These are phyloP conservation scores for Bauhinia variegata DNA, from an alignment of 306 rosid genomes.

Conservation along the genomic window DNA sequence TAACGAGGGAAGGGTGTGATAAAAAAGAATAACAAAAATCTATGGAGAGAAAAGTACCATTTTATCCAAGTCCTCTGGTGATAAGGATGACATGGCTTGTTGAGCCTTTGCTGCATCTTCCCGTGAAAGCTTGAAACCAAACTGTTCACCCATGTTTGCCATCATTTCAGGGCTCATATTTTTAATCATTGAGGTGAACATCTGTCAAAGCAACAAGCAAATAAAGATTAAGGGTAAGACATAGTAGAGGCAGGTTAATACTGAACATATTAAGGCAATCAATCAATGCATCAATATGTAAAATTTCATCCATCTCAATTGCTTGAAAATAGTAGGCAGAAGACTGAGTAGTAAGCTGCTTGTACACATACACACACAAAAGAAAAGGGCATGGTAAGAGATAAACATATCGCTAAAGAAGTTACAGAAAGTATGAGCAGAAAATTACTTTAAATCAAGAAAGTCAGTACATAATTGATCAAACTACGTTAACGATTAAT, in stretches of 20 bases:
- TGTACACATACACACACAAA: not conserved
- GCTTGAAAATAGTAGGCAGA: constrained; percentile 17
- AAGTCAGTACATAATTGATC: constrained; percentile 3
- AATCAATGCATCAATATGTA: not conserved
- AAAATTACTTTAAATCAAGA: not conserved
- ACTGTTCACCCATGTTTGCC: constrained; percentile 94
- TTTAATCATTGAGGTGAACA: constrained; percentile 88
- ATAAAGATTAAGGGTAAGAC: constrained; percentile 3
- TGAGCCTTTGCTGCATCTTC: constrained; percentile 92
- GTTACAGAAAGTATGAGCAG: not conserved
- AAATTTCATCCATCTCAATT: not conserved
- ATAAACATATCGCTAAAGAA: constrained; percentile 12
- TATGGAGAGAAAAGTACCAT: constrained; percentile 56
- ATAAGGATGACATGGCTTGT: constrained; percentile 82
- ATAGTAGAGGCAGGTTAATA: not conserved
- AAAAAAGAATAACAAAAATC: too few relatives aligned
- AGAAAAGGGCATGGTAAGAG: constrained; percentile 8
- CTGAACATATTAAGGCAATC: constrained; percentile 24
- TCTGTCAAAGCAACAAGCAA: constrained; percentile 58
- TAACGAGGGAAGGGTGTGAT: not conserved
- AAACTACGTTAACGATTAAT: not conserved
- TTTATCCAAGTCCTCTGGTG: constrained; percentile 84
- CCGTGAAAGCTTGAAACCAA: constrained; percentile 80
- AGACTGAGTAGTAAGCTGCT: not conserved
- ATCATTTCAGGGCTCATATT: constrained; percentile 96